These are phyloP conservation scores for Kalmusia sp. DNA, from an alignment of 2,329 filamentous ascomycete genomes.

Conservation along the genomic window DNA sequence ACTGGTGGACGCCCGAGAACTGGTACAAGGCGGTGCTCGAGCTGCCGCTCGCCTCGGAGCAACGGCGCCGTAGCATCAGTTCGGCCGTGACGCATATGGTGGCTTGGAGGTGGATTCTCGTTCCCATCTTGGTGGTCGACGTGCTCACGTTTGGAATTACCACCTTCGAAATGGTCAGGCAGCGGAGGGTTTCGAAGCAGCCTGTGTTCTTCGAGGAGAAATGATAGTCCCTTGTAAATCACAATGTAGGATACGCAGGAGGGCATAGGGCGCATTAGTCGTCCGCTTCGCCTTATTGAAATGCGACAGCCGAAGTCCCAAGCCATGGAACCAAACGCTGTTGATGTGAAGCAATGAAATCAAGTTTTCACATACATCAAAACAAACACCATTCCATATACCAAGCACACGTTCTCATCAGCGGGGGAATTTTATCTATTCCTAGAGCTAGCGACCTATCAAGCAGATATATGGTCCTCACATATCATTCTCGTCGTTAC, in stretches of 20 bases:
- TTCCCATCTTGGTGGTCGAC: conserved; percentile 37
- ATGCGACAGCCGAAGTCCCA: no score
- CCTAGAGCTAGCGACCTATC: background rate
- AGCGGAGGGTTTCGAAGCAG: conserved; percentile 22
- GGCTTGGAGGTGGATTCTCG: conserved; percentile 42
- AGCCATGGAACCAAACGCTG: no score
- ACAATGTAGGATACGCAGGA: no score
- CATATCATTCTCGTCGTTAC: background rate
- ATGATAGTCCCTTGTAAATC: background rate
- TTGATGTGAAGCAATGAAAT: no score
- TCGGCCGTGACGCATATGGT: conserved; percentile 33
- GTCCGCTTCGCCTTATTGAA: no score
- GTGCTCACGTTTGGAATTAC: conserved; percentile 26
- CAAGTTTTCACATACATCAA: background rate
- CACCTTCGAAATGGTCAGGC: conserved; percentile 24
- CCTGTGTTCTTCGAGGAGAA: background rate
- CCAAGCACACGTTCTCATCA: background rate
- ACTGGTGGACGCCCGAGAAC: conserved; percentile 41
- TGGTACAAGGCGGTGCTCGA: conserved; percentile 42
- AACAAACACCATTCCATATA: background rate
- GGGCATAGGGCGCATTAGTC: no score
- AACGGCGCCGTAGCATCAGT: conserved; percentile 24
- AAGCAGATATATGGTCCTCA: background rate
- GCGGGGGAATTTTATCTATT: background rate
- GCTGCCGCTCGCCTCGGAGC: conserved; percentile 29